Conservation (phyloP, 495 filamentous ascomycete species). For the Trypethelium eluteriae region DNA sequence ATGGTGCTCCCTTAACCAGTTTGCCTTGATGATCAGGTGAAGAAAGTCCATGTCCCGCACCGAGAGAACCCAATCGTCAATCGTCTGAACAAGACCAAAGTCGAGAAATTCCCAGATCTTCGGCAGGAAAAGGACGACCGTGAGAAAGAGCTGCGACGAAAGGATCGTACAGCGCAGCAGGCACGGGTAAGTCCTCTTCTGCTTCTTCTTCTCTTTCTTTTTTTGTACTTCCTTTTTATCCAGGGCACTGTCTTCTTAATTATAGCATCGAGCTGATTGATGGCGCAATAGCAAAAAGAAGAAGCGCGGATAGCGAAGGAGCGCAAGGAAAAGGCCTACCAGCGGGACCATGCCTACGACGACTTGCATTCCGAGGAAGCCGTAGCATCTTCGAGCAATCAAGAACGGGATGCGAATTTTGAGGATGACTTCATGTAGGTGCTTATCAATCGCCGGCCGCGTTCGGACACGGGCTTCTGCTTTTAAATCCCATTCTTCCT, state of each 20-base stretch:
- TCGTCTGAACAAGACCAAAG: conserved; percentile 89
- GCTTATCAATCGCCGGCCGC: too few species aligned
- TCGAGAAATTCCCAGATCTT: conserved; percentile 78
- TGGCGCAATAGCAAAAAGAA: conserved; percentile 53
- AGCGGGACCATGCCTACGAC: conserved; percentile 92
- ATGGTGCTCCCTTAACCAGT: too few species aligned
- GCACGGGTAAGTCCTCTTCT: conserved; percentile 48
- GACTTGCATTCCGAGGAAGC: conserved; percentile 67
- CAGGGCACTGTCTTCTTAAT: neutral
- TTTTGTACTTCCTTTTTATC: too few species aligned
- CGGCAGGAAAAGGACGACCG: conserved; percentile 68
- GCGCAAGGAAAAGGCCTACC: conserved; percentile 77
- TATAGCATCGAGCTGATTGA: neutral
- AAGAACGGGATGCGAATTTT: conserved; percentile 54
- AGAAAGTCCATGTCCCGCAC: conserved; percentile 62
- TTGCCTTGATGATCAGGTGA: conserved; percentile 48
- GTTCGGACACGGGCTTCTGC: neutral
- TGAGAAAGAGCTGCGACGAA: conserved; percentile 57
- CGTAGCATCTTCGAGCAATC: conserved; percentile 57
- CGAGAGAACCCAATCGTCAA: conserved; percentile 89
- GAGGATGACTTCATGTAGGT: conserved; percentile 67
- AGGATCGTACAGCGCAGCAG: conserved; percentile 59
- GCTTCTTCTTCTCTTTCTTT: too few species aligned
- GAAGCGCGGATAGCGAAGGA: conserved; percentile 73
- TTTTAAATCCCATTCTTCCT: neutral